Percentiles rank a stretch among this genome's conserved stretches.
phyloP scores from a whole-genome alignment of 768 basidiomycete species.

The Leccinum imitatum region DNA sequence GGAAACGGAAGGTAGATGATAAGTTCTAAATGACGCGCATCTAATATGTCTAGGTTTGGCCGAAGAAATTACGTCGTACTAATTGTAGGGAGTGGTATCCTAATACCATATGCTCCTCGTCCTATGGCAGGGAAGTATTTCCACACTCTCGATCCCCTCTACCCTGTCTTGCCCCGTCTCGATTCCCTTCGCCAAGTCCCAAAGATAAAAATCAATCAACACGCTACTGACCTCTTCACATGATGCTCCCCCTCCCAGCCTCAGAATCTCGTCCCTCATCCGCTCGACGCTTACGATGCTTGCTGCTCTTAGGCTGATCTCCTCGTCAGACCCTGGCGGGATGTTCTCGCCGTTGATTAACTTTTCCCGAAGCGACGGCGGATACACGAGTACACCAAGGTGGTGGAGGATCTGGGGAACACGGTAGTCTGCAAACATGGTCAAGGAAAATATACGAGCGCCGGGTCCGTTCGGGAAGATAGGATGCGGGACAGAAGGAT shows the following conservation, averaged over 20 bases:
- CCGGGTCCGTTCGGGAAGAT: slow-evolving; percentile 63
- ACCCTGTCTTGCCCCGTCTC: slow-evolving; percentile 61
- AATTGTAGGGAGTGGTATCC: slow-evolving; percentile 20
- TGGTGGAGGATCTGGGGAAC: slow-evolving; percentile 91
- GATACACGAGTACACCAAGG: slow-evolving; percentile 72
- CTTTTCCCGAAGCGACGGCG: slow-evolving; percentile 52
- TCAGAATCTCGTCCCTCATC: slow-evolving; percentile 58
- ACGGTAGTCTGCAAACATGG: slow-evolving; percentile 94
- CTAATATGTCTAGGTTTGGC: slow-evolving; percentile 1
- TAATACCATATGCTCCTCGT: slow-evolving; percentile 89
- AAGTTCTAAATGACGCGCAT: neutral
- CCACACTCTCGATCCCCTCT: slow-evolving; percentile 54
- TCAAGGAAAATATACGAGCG: slow-evolving; percentile 65
- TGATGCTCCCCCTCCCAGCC: slow-evolving; percentile 23
- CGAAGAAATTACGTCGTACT: slow-evolving; percentile 9
- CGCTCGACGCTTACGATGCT: slow-evolving; percentile 80
- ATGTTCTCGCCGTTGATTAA: slow-evolving; percentile 48
- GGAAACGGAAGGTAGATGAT: slow-evolving; percentile 5
- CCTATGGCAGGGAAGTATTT: slow-evolving; percentile 69
- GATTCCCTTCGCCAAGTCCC: slow-evolving; percentile 81
- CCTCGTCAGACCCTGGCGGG: slow-evolving; percentile 59
- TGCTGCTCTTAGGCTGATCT: slow-evolving; percentile 76
- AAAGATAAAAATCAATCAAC: slow-evolving; percentile 87
- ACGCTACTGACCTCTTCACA: slow-evolving; percentile 59
- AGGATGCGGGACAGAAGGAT: slow-evolving; percentile 53